Evolutionary conservation across 176 grass and related monocot species (phyloP), one percentile per base, ranked within the genome.

Genomic region (Carex parvula): DNA sequence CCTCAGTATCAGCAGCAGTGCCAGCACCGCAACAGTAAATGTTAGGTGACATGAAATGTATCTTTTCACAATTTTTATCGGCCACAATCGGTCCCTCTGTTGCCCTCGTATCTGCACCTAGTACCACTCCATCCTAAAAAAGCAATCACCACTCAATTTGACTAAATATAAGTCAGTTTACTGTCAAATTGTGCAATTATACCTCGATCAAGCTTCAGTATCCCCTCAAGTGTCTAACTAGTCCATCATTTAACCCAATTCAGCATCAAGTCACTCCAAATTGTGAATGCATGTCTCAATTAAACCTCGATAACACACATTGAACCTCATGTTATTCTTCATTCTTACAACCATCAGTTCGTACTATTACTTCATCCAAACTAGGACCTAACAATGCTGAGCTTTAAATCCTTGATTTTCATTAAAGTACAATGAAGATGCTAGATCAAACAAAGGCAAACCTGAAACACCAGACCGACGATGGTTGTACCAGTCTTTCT

Each of bases 71-170:
- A 76, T 98, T 94, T 71, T 98, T 98, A 48, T 98, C 95, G 41
- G 95, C 95, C 85, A 98, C 92, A 70, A 98, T 94, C 73, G 95
- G 95, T 58, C 95, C 94, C 84, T 98, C 95, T 35, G 95, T 94
- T 68, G 95, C 92, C 79, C 92, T 94, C 53, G 95, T 98, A 84
- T 98, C 92, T 82, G 92, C 95, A 32, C 92, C 92, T 78, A 98
- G 92, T 84, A 98, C 86, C 85, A 98, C 89, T 32, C 95, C 95
- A 92, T 98, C 95, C 95, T 98, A 88, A 39, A 77, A 15, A 65
- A 22, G 24, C 22, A 77, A 5, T 56, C 17, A 22, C 32, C 21
- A 35, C 22, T 57, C 20, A 8, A 29, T 30, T 77, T 15, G 30
- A 77, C 12, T 18, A 13, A 18, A 56, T 30, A 17, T 16, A 50